Base-by-base conservation (phyloP, 2,329 filamentous ascomycete genomes). In the Hymenoscyphus scutula region DNA sequence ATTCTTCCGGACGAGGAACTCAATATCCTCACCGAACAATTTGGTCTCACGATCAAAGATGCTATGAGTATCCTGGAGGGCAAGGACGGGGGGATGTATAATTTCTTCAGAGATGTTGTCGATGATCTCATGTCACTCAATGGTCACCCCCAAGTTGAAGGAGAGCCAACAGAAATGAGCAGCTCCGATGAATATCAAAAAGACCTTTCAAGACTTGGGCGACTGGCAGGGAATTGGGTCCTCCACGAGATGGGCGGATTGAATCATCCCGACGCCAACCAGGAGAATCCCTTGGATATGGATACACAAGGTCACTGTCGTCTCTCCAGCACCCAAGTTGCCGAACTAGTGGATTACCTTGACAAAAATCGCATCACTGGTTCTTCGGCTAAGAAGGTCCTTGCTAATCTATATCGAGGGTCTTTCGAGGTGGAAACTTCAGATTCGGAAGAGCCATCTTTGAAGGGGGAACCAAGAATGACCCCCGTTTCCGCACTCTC, bases 51-150 rank as follows among this genome's bases (percentile, higher is more conserved):
- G 0, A 74, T 85, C 7, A 95, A 95, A 73, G 95, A 99, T 71
- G 93, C 94, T 1, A 84, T 90, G 67, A 90, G 92, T 0, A 79
- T 99, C 37, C 82, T 93, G 55, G 82, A 85, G 7, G 79, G 96
- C 0, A 90, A 98, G 66, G 84, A 89, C 60, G 93, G 93, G 7
- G 87, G 87, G 7, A 84, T 93, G 51, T 78, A 95, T 3, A 88
- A 97, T 68, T 97, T 93, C 75, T 96, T 92, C 72, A 88, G 89
- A 71, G 82, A 84, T 29, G 84, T 91, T 0, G 79, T 90, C 1
- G 78, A 81, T 58, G 70, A 74, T 23, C 58, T 72, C 5, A 56
- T 62, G 5, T 15, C 10, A 15, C 55, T 65, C 8, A 58, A 56
- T 29, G 45, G 45, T 3, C n/a, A 51, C 23, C 19, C 45, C 11